Conservation (phyloP, 352 stramenopile species). For the Phytophthora idaei region DNA sequence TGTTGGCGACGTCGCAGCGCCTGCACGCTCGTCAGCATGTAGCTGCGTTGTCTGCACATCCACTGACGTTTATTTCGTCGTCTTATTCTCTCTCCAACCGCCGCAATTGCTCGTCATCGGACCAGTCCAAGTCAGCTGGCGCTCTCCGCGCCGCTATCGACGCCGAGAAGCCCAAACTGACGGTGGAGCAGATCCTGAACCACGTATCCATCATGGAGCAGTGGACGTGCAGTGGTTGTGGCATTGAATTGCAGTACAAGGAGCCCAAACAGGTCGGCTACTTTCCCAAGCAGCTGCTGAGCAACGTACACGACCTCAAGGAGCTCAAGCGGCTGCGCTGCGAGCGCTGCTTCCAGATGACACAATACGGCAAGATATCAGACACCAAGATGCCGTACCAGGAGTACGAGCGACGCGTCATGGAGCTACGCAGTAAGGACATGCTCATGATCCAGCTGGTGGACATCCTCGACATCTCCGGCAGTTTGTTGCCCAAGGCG, state of each 20-base stretch:
- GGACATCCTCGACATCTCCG: slow-evolving; percentile 92
- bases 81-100: slow-evolving; percentile 14
- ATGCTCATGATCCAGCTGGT: slow-evolving; percentile 92
- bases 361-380: slow-evolving; percentile 86
- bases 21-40: slow-evolving; percentile 1
- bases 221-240: slow-evolving; percentile 83
- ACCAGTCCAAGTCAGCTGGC: background rate
- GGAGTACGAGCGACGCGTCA: slow-evolving; percentile 90
- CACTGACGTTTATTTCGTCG: background rate
- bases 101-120: slow-evolving; percentile 28
- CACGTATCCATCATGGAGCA: slow-evolving; percentile 87
- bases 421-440: slow-evolving; percentile 84
- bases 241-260: slow-evolving; percentile 79
- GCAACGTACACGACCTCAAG: slow-evolving; percentile 64
- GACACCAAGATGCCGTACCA: slow-evolving; percentile 83
- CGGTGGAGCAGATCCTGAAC: slow-evolving; percentile 63
- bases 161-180: slow-evolving; percentile 27
- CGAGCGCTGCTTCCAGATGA: slow-evolving; percentile 90
- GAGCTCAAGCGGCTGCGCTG: slow-evolving; percentile 83
- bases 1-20: slow-evolving; percentile 2
- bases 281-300: slow-evolving; percentile 67
- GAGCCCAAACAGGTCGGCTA: slow-evolving; percentile 70
- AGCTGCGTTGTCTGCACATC: slow-evolving; percentile 16
- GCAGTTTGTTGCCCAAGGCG: slow-evolving; percentile 86
- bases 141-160: background rate